Percentiles rank a stretch among this genome's conserved stretches.
Evolutionary conservation across 176 grass and related monocot species (phyloP).

Genomic region (Musa acuminata): DNA sequence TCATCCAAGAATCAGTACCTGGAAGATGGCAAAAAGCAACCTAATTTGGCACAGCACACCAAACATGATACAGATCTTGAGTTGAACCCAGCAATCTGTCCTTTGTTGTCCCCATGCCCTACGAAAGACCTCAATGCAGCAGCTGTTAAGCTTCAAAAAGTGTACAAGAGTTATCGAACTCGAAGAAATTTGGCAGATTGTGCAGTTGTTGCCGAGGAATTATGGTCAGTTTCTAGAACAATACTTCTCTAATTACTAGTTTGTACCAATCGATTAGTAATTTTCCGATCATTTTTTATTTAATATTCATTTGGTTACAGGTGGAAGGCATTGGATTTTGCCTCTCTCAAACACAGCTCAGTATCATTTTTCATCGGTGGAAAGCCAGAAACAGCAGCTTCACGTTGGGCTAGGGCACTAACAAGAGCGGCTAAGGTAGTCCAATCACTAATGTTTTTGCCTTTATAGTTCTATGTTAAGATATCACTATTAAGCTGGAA

Average conservation of each 20-base stretch:
- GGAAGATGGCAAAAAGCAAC: neutral
- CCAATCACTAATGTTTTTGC: conserved; percentile 4
- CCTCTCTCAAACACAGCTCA: conserved; percentile 23
- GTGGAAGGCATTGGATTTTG: conserved; percentile 94
- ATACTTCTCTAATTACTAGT: neutral
- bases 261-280: neutral
- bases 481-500: neutral
- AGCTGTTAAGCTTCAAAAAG: conserved; percentile 19
- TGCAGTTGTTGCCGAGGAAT: conserved; percentile 65
- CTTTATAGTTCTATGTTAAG: too few relatives aligned
- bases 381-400: conserved; percentile 73
- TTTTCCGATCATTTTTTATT: conserved; percentile 1
- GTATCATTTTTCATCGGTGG: conserved; percentile 56
- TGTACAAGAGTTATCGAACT: conserved; percentile 22
- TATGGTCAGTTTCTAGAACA: conserved; percentile 43
- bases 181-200: conserved; percentile 22
- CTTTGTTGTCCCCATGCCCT: neutral
- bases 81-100: neutral
- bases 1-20: neutral
- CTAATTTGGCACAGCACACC: neutral
- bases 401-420: conserved; percentile 76
- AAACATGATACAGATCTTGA: neutral
- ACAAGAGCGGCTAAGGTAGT: conserved; percentile 83
- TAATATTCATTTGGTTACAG: conserved; percentile 23
- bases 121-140: conserved; percentile 6